Evolutionary conservation across 371 early-diverging fungal species (phyloP).

Genomic region (Saksenaea oblongispora): DNA sequence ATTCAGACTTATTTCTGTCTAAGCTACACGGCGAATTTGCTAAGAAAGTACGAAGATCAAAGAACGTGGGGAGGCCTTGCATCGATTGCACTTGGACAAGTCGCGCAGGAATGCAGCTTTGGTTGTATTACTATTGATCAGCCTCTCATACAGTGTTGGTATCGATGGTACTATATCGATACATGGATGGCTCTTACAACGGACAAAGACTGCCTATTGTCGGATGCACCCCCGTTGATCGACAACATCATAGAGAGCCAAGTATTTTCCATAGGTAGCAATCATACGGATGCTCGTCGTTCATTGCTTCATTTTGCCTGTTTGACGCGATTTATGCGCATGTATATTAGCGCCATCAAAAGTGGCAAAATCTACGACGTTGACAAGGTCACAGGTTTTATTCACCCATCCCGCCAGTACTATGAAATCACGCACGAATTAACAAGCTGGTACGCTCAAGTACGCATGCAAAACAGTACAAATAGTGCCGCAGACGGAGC

Average conservation of each 20-base stretch:
- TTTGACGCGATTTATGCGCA: slow-evolving; percentile 38
- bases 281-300: background rate
- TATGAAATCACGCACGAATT: slow-evolving; percentile 29
- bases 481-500: background rate
- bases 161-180: slow-evolving; percentile 51
- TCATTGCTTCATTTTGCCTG: slow-evolving; percentile 28
- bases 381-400: background rate
- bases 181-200: slow-evolving; percentile 48
- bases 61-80: slow-evolving; percentile 33
- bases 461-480: background rate
- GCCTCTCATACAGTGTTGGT: slow-evolving; percentile 25
- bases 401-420: slow-evolving; percentile 30
- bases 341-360: slow-evolving; percentile 34
- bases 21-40: slow-evolving; percentile 33
- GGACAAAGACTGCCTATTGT: slow-evolving; percentile 37
- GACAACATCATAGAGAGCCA: background rate
- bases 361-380: slow-evolving; percentile 19
- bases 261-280: background rate
- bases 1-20: slow-evolving; percentile 33
- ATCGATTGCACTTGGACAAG: slow-evolving; percentile 24
- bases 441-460: slow-evolving; percentile 27
- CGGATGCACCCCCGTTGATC: slow-evolving; percentile 26
- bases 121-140: slow-evolving; percentile 10
- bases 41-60: slow-evolving; percentile 31
- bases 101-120: slow-evolving; percentile 7